These are phyloP conservation scores for Penicillium verrucosum DNA, from an alignment of 2,329 filamentous ascomycete species.

Conservation along the genomic window DNA sequence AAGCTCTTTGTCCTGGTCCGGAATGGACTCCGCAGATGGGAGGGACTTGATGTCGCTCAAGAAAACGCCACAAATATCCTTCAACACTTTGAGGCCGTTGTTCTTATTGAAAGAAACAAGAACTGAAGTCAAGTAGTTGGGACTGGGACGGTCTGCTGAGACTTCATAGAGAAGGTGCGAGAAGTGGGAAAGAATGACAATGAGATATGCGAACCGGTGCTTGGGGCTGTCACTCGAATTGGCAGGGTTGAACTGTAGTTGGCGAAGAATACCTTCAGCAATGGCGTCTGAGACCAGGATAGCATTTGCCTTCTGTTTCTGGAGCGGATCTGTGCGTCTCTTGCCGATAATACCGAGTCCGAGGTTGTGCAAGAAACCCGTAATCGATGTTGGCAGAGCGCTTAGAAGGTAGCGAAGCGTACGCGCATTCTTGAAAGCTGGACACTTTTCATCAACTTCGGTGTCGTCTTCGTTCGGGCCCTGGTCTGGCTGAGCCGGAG, in stretches of 20 bases:
- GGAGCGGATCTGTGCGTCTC: conserved; percentile 64
- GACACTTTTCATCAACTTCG: conserved; percentile 29
- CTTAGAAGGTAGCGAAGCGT: conserved; percentile 73
- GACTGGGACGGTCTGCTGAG: conserved; percentile 50
- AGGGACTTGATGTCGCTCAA: conserved; percentile 55
- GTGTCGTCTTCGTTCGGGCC: conserved; percentile 18
- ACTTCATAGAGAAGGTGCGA: conserved; percentile 74
- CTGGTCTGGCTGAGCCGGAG: conserved; percentile 16
- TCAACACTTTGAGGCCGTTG: conserved; percentile 71
- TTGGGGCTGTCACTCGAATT: conserved; percentile 52
- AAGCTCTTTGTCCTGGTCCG: conserved; percentile 38
- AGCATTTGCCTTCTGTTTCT: conserved; percentile 62
- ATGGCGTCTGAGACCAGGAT: conserved; percentile 64
- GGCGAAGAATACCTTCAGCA: conserved; percentile 65
- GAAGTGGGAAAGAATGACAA: conserved; percentile 73
- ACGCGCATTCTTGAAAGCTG: conserved; percentile 70
- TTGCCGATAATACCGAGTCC: conserved; percentile 77
- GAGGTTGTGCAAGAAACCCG: conserved; percentile 78
- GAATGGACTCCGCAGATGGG: conserved; percentile 43
- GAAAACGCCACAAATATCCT: conserved; percentile 68
- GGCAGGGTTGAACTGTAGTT: conserved; percentile 56
- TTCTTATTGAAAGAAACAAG: conserved; percentile 82
- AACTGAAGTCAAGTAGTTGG: conserved; percentile 64
- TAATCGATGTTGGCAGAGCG: conserved; percentile 74
- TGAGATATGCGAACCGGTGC: conserved; percentile 72